A percentile compares a stretch with the other conserved stretches of the same genome.
These are phyloP conservation scores for Cyberlindnera misumaiensis DNA, from an alignment of 805 yeast species.

Conservation along the genomic window DNA sequence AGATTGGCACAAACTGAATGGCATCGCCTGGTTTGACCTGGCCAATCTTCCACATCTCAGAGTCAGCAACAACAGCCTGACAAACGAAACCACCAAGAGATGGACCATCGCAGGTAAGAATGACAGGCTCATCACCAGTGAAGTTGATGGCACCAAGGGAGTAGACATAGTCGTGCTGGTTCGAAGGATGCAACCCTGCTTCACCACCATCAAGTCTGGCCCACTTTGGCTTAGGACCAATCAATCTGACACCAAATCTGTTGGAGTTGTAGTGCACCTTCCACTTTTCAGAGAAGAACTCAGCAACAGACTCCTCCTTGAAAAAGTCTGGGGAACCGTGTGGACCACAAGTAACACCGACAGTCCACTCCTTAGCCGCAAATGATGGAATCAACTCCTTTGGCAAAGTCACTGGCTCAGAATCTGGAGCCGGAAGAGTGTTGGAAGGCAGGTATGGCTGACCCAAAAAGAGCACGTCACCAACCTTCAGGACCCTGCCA, in stretches of 20 bases:
- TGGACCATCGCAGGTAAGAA: conserved; percentile 95
- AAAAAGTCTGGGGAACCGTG: conserved; percentile 97
- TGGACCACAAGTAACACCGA: conserved; percentile 95
- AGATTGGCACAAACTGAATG: conserved; percentile 73
- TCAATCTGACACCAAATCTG: conserved; percentile 90
- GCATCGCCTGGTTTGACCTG: conserved; percentile 93
- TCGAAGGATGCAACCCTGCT: conserved; percentile 98
- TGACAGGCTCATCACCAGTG: conserved; percentile 98
- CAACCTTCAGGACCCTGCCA: conserved; percentile 85
- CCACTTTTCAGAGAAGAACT: conserved; percentile 77
- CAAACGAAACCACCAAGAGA: conserved; percentile 97
- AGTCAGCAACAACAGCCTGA: conserved; percentile 90
- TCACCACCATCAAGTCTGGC: conserved; percentile 96
- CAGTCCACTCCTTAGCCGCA: conserved; percentile 51
- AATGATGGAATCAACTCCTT: conserved; percentile 29
- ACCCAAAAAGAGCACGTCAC: conserved; percentile 86
- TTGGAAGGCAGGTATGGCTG: conserved; percentile 65
- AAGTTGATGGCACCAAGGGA: conserved; percentile 95
- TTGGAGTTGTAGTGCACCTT: conserved; percentile 96
- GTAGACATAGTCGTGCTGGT: conserved; percentile 95
- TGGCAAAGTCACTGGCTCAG: conserved; percentile 58
- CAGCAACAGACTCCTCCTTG: conserved; percentile 61
- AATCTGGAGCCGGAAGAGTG: conserved; percentile 64
- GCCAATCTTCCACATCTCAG: conserved; percentile 98
- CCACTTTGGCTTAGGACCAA: conserved; percentile 97